These are phyloP conservation scores for Globisporangium nagaii DNA, from an alignment of 352 stramenopile genomes.

Conservation along the genomic window DNA sequence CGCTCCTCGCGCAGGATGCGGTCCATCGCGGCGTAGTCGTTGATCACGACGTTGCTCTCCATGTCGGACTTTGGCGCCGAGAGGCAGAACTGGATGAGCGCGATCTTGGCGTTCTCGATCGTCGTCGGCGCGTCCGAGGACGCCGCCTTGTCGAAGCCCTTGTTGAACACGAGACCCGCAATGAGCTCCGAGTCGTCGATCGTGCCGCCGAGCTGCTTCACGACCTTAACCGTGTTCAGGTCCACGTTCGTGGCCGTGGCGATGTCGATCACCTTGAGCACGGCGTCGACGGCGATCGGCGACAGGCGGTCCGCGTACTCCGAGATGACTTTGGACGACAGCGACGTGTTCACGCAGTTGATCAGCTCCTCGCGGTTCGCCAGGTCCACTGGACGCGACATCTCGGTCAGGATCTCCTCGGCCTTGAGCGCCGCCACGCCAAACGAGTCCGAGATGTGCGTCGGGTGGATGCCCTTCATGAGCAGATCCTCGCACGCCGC, in stretches of 20 bases:
- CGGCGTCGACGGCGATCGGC: conserved; percentile 98
- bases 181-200: conserved; percentile 99
- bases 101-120: conserved; percentile 99
- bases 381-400: conserved; percentile 92
- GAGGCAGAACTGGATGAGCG: conserved; percentile 99
- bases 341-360: conserved; percentile 97
- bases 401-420: conserved; percentile 86
- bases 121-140: conserved; percentile 35
- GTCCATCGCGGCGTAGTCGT: conserved; percentile 99
- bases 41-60: conserved; percentile 99
- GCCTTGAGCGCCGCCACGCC: conserved; percentile 87
- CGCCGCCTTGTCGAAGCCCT: conserved; percentile 88
- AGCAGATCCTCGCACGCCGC: conserved; percentile 91
- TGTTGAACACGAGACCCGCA: conserved; percentile 97
- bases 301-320: conserved; percentile 97
- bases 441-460: conserved; percentile 97
- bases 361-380: conserved; percentile 94
- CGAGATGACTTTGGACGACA: conserved; percentile 97
- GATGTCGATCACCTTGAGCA: conserved; percentile 95
- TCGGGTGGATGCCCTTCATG: conserved; percentile 97
- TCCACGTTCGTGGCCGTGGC: conserved; percentile 94
- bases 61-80: conserved; percentile 99
- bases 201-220: conserved; percentile 97
- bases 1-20: conserved; percentile 97
- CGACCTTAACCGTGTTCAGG: conserved; percentile 97